Evolutionary conservation across 108 stramenopile species (phyloP).

Genomic region (Nannochloropsis granulata): DNA sequence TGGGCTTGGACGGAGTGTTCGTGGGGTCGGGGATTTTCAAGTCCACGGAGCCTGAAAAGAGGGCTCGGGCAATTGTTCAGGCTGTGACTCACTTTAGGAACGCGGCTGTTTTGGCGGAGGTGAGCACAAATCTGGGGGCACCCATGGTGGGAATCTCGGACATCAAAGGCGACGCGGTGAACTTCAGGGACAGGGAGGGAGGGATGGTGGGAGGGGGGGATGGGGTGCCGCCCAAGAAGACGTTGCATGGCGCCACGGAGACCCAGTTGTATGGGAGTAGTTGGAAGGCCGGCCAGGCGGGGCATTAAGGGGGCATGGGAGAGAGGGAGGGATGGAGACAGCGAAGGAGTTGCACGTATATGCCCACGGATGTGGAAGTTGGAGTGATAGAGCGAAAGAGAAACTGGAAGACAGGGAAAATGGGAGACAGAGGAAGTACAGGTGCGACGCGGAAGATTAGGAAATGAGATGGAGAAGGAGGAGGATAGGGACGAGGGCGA

Average conservation of each 20-base stretch:
- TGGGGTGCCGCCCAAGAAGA: conserved; percentile 74
- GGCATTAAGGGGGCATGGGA: neutral
- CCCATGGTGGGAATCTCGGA: conserved; percentile 96
- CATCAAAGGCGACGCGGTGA: conserved; percentile 83
- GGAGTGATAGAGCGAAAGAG: no score
- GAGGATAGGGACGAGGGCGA: no score
- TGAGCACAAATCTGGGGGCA: conserved; percentile 77
- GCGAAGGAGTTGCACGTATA: no score
- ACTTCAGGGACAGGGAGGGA: conserved; percentile 96
- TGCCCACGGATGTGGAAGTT: no score
- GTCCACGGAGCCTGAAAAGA: conserved; percentile 70
- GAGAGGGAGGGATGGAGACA: neutral
- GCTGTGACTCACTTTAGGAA: conserved; percentile 93
- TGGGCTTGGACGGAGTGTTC: conserved; percentile 97
- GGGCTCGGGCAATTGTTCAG: conserved; percentile 87
- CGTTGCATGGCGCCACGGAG: conserved; percentile 65
- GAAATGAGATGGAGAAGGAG: no score
- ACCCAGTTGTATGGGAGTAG: conserved; percentile 87
- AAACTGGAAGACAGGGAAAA: no score
- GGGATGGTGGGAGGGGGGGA: conserved; percentile 47
- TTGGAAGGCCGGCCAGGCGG: conserved; percentile 42
- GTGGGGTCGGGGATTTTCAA: conserved; percentile 98
- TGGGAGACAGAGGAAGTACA: no score
- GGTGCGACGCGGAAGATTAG: no score
- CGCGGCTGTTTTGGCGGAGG: conserved; percentile 88